Base-by-base conservation (phyloP, 305 asterid species). In the Fraxinus dipetala region DNA sequence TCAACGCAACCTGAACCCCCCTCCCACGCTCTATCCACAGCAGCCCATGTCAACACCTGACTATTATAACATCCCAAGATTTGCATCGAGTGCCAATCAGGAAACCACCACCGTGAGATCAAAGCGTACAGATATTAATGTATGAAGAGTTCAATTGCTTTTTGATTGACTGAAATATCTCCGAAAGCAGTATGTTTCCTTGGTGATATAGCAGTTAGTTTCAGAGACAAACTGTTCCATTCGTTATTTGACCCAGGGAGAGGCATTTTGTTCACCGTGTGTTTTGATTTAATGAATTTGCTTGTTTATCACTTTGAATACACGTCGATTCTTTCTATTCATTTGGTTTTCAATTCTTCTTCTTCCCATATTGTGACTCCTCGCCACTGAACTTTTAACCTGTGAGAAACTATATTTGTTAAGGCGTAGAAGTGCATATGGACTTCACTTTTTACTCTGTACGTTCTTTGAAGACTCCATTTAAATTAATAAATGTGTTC, bases 11-110 rank as follows among this genome's bases (percentile, higher is more conserved):
- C 88, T 94, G 88, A 94, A 97, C 0, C 99, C 99, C 7, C 99
- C 99, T 67, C 98, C 98, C 78, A 95, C 98, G 24, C 98, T 95
- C 59, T 95, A 95, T 85, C 99, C 99, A 0, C 99, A 95, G 90
- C 96, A 93, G 85, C 99, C 99, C 43, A 93, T 95, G 96, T 90
- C 93, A 34, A 92, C 98, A 1, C 99, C 98, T 0, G 96, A 93
- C 82, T 89, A 89, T 61, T 91, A 93, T 88, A 92, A 69, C 92
- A 89, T 94, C 76, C 93, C 95, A 5, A 90, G 94, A 85, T 95
- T 92, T 80, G 90, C 90, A 11, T 79, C 85, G 10, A 84, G 84
- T 9, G 54, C 20, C 85, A 73, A 90, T 75, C 91, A 87, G 28
- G 99, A 95, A 75, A 75, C 54, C 69, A 38, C 81, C 51, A 82